Evolutionary conservation across 768 basidiomycete genomes (phyloP).

Genomic region (Lentinula aciculospora): DNA sequence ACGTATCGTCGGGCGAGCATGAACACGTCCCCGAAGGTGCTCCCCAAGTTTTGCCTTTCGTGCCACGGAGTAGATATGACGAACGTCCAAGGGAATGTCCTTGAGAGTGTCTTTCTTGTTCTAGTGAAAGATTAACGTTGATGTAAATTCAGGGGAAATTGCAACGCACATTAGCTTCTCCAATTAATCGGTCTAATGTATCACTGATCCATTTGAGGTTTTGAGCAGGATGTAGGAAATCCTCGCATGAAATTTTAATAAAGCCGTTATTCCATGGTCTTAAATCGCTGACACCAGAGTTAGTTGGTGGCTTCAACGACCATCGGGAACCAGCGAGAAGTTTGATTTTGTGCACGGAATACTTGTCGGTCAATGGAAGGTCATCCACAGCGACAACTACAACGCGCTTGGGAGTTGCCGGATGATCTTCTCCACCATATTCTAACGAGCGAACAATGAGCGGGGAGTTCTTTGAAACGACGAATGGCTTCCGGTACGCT

Average conservation of each 20-base stretch:
- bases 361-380: conserved; percentile 59
- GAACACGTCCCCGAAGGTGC: conserved; percentile 48
- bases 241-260: conserved; percentile 88
- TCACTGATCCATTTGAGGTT: conserved; percentile 96
- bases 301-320: conserved; percentile 67
- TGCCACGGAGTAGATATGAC: conserved; percentile 70
- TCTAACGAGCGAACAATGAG: conserved; percentile 70
- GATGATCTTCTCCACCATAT: conserved; percentile 75
- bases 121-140: neutral
- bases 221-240: conserved; percentile 75
- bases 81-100: conserved; percentile 73
- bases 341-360: conserved; percentile 78
- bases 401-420: conserved; percentile 62
- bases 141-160: neutral
- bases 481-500: conserved; percentile 83
- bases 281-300: conserved; percentile 53
- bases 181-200: conserved; percentile 68
- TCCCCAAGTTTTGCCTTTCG: conserved; percentile 73
- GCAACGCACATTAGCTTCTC: conserved; percentile 77
- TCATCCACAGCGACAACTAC: conserved; percentile 71
- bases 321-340: conserved; percentile 87
- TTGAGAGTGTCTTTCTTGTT: conserved; percentile 34
- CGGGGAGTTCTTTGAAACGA: conserved; percentile 53
- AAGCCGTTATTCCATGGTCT: conserved; percentile 63
- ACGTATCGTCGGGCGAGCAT: conserved; percentile 55